phyloP scores from a whole-genome alignment of 164 flowering plant species.

The Dillenia suffruticosa region DNA sequence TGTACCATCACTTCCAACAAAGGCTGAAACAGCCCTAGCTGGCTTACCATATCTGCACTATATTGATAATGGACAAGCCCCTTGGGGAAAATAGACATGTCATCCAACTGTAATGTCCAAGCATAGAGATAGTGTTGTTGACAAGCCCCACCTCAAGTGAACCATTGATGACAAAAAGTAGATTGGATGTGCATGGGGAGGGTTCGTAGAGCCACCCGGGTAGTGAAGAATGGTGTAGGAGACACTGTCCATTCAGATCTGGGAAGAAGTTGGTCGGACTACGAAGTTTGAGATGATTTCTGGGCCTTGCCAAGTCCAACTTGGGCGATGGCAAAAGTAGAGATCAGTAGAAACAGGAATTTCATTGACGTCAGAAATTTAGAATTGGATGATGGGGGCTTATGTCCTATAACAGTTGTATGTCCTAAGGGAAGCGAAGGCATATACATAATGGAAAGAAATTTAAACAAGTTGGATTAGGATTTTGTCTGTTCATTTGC shows the following conservation, averaged over 20 bases:
- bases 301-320: conserved; percentile 9
- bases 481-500: too few relatives aligned
- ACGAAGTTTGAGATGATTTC: conserved; percentile 15
- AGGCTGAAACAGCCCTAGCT: conserved; percentile 19
- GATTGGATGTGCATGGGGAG: conserved; percentile 21
- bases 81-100: conserved; percentile 26
- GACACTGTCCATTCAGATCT: conserved; percentile 22
- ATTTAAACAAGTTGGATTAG: too few relatives aligned
- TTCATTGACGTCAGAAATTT: too few relatives aligned
- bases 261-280: conserved; percentile 19
- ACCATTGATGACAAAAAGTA: conserved; percentile 11
- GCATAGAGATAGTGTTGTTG: conserved; percentile 18
- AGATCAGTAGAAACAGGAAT: background rate
- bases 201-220: conserved; percentile 16
- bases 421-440: too few relatives aligned
- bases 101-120: conserved; percentile 19
- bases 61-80: conserved; percentile 25
- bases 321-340: background rate
- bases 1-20: conserved; percentile 17
- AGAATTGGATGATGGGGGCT: too few relatives aligned
- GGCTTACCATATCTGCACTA: conserved; percentile 1
- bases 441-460: too few relatives aligned
- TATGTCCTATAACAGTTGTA: too few relatives aligned
- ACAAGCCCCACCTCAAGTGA: conserved; percentile 22
- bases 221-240: conserved; percentile 18